Base-by-base conservation (phyloP, 257 asterid species). In the Ligustrum vulgare region DNA sequence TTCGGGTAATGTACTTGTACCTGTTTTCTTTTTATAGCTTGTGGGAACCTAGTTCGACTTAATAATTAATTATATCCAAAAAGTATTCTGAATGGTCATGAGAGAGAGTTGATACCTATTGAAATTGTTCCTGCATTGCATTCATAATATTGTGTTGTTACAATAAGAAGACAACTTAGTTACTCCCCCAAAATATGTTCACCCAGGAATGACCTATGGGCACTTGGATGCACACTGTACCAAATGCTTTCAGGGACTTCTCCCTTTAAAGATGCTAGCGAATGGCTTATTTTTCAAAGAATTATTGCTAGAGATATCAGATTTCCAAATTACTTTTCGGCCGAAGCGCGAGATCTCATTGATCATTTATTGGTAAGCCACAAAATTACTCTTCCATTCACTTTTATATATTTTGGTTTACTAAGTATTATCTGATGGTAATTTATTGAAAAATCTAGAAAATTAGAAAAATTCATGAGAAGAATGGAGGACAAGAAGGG, bases 181-280 rank as follows among this genome's bases (percentile, higher is more conserved):
- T 74, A 12, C 66, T 32, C 22, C 35, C 60, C 73, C 34, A 70
- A 79, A 58, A 68, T 31, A 70, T 65, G n/a, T 71, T 68, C 25
- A 43, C 82, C 80, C 91, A 95, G 99, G 89, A 95, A 93, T 80
- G 99, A 95, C 86, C 97, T 95, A 64, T 95, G 99, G 99, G 97
- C 99, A 36, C 96, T 95, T 79, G 99, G 99, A 81, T 95, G 99
- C 91, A 95, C 97, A 62, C 43, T 95, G 87, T 93, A 86, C 87
- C 99, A 95, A 90, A 95, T 95, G 99, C 98, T 95, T 83, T 89
- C 98, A 4, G 99, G 98, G 84, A 87, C 93, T 82, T 93, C 99
- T 82, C 99, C 99, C 13, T 93, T 95, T 78, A 95, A 93, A 83
- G 99, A 93, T 77, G 87, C 97, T 23, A 95, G 99, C 69, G 99